A percentile compares a stretch with the other conserved stretches of the same genome.
Conservation (phyloP, 2,329 filamentous ascomycete genomes). For the Fusarium ramigenum region DNA sequence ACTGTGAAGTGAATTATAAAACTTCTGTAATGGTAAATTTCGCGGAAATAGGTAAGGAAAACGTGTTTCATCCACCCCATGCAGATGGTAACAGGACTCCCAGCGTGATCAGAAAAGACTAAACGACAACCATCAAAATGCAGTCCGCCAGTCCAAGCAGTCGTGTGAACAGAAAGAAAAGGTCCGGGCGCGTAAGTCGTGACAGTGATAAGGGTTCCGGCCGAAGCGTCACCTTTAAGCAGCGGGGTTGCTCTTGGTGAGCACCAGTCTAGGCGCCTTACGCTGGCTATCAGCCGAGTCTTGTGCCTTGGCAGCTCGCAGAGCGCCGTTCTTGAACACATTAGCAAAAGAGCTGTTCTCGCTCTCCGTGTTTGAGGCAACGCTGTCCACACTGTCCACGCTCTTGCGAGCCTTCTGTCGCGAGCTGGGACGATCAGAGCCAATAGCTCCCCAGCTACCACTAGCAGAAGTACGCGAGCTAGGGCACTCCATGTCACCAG, state of each 20-base stretch:
- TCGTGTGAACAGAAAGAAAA: constrained; percentile 50
- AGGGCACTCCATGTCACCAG: constrained; percentile 74
- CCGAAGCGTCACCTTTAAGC: constrained; percentile 40
- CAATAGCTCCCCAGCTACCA: constrained; percentile 80
- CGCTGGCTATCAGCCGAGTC: constrained; percentile 71
- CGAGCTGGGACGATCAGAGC: constrained; percentile 82
- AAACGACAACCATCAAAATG: constrained; percentile 44
- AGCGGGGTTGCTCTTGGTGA: constrained; percentile 67
- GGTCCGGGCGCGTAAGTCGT: constrained; percentile 52
- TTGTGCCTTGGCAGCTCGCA: constrained; percentile 61
- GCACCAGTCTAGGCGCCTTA: constrained; percentile 85
- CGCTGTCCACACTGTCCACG: constrained; percentile 72
- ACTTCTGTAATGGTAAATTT: constrained; percentile 43
- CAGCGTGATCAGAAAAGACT: constrained; percentile 38
- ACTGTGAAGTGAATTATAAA: constrained; percentile 53
- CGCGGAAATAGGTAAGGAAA: constrained; percentile 32
- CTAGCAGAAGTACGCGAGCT: constrained; percentile 82
- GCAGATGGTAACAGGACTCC: constrained; percentile 41
- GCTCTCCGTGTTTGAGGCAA: constrained; percentile 56
- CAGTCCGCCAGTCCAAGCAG: constrained; percentile 48
- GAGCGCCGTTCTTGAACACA: constrained; percentile 69
- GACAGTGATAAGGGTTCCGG: constrained; percentile 39
- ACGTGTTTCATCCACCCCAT: constrained; percentile 37
- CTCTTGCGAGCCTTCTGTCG: constrained; percentile 71
- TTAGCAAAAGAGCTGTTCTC: constrained; percentile 71